Percentiles rank a stretch among this genome's conserved stretches.
These are phyloP conservation scores for Taphrina sp. DNA, from an alignment of 1,139 yeast species.

Conservation along the genomic window DNA sequence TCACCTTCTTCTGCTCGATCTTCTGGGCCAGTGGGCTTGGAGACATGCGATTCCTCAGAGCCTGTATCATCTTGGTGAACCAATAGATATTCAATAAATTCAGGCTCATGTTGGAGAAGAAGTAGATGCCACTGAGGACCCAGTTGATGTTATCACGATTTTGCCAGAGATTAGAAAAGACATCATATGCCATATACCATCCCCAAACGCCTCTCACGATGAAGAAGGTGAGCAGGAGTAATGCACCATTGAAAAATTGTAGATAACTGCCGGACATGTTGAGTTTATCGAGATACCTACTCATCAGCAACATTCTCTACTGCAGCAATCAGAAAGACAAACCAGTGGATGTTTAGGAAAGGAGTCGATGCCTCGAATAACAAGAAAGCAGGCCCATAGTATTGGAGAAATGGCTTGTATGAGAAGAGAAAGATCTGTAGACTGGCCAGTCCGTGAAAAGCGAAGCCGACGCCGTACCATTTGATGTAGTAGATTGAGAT, in stretches of 20 bases:
- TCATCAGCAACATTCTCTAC: background rate
- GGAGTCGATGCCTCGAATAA: conserved; percentile 91
- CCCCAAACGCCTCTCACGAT: conserved; percentile 83
- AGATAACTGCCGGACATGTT: conserved; percentile 40
- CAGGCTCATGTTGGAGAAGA: conserved; percentile 62
- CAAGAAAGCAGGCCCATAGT: conserved; percentile 80
- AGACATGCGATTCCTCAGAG: conserved; percentile 50
- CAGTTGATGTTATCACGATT: conserved; percentile 35
- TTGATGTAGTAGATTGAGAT: conserved; percentile 62
- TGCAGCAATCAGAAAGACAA: conserved; percentile 61
- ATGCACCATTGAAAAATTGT: conserved; percentile 65
- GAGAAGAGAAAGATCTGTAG: conserved; percentile 67
- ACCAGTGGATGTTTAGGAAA: conserved; percentile 70
- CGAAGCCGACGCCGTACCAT: conserved; percentile 77
- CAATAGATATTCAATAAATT: conserved; percentile 61
- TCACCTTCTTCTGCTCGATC: conserved; percentile 13
- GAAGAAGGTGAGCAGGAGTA: conserved; percentile 70
- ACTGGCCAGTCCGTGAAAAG: conserved; percentile 83
- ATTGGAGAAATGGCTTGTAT: conserved; percentile 66
- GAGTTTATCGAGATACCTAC: conserved; percentile 33
- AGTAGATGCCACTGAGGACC: conserved; percentile 53
- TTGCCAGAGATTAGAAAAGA: conserved; percentile 41
- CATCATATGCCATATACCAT: conserved; percentile 59
- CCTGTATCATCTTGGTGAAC: conserved; percentile 76
- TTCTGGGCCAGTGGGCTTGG: background rate